Conservation (phyloP, 2,329 filamentous ascomycete genomes). For the Chrysoporthe puriensis region DNA sequence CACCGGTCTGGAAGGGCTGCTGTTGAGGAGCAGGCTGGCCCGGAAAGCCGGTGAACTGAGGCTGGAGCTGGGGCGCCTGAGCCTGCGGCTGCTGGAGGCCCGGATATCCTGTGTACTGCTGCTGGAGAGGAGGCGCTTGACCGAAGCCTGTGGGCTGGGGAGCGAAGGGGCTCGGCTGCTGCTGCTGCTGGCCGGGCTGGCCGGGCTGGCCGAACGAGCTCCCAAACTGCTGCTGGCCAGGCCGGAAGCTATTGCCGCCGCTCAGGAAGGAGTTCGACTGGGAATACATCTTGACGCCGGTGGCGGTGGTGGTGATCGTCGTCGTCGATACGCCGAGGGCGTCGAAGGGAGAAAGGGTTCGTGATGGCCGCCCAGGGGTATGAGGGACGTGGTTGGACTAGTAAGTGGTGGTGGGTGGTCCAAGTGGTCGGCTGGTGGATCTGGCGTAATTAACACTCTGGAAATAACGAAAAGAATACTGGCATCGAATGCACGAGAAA, state of each 20-base stretch:
- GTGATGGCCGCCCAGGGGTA: conserved; percentile 8
- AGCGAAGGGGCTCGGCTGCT: conserved; percentile 58
- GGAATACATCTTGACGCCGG: conserved; percentile 72
- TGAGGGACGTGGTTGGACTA: conserved; percentile 6
- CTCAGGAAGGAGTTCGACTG: conserved; percentile 86
- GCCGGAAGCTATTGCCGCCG: conserved; percentile 74
- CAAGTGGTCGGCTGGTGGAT: conserved; percentile 19
- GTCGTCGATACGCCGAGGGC: conserved; percentile 12
- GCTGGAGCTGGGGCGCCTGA: conserved; percentile 63
- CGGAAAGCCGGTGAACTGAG: conserved; percentile 71
- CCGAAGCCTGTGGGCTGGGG: conserved; percentile 65
- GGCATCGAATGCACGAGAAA: conserved; percentile 7
- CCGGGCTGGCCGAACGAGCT: conserved; percentile 46
- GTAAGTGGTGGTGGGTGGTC: conserved; percentile 7
- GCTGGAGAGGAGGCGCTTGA: conserved; percentile 54
- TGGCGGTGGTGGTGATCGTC: background rate
- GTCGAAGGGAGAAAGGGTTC: background rate
- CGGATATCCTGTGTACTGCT: conserved; percentile 65
- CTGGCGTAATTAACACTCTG: conserved; percentile 19
- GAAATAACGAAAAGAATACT: conserved; percentile 19
- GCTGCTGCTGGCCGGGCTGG: conserved; percentile 45
- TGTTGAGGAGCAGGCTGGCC: conserved; percentile 59
- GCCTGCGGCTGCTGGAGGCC: conserved; percentile 58
- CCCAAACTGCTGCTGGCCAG: conserved; percentile 62
- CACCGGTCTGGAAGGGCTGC: conserved; percentile 25